Percentiles rank a stretch among this genome's conserved stretches.
Evolutionary conservation across 2,329 filamentous ascomycete species (phyloP).

Genomic region (Periconia sp.): DNA sequence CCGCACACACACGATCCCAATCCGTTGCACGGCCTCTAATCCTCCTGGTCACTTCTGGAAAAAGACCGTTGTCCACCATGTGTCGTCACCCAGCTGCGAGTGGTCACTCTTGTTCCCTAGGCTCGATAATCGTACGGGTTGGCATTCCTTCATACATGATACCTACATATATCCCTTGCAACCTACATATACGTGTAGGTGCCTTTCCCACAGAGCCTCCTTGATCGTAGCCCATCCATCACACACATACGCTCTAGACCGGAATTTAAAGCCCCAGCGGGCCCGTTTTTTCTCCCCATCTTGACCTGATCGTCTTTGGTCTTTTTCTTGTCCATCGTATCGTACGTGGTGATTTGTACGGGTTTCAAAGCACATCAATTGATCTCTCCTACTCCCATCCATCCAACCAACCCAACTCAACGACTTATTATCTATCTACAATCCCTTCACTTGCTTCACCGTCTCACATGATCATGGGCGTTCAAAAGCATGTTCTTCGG

Average conservation of each 20-base stretch:
- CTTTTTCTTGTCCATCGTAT: neutral
- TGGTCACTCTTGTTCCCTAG: slow-evolving; percentile 13
- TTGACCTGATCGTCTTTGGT: slow-evolving; percentile 2
- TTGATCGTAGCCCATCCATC: slow-evolving; percentile 18
- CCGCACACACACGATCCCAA: slow-evolving; percentile 21
- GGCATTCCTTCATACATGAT: slow-evolving; percentile 1
- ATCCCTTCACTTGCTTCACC: neutral
- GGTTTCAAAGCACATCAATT: no score
- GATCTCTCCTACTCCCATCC: no score
- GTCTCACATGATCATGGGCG: slow-evolving; percentile 49
- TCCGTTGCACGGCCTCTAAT: slow-evolving; percentile 28
- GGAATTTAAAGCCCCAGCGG: slow-evolving; percentile 21
- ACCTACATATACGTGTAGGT: neutral
- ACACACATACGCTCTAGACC: neutral
- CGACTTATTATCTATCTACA: neutral
- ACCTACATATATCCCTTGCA: slow-evolving; percentile 8
- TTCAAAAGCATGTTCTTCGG: slow-evolving; percentile 66
- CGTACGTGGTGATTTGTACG: neutral
- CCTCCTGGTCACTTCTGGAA: slow-evolving; percentile 15
- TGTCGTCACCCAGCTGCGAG: slow-evolving; percentile 4
- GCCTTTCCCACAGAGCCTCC: slow-evolving; percentile 25
- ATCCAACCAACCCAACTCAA: neutral
- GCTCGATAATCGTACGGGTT: neutral
- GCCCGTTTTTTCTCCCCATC: slow-evolving; percentile 12
- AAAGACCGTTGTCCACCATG: slow-evolving; percentile 9